Evolutionary conservation across 1,284 basidiomycete genomes (phyloP).

Genomic region (Cystobasidiaceae sp.): DNA sequence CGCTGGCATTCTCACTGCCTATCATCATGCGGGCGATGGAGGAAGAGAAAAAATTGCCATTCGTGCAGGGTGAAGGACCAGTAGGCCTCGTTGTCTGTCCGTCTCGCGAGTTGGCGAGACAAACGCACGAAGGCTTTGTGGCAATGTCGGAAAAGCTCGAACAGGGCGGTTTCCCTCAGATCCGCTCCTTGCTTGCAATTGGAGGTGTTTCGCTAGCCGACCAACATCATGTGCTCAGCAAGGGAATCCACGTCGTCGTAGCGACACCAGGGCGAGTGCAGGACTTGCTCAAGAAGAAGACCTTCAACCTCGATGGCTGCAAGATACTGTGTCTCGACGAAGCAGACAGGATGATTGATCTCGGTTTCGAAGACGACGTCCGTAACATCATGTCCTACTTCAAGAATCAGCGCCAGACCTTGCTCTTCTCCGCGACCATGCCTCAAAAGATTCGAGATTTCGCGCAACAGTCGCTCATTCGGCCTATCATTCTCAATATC

Average conservation of each 20-base stretch:
- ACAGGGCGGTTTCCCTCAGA: slow-evolving; percentile 74
- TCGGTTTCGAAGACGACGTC: slow-evolving; percentile 98
- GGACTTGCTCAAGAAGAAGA: slow-evolving; percentile 73
- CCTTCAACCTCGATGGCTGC: slow-evolving; percentile 84
- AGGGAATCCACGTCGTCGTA: slow-evolving; percentile 91
- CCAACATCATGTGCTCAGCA: slow-evolving; percentile 79
- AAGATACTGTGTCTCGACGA: slow-evolving; percentile 98
- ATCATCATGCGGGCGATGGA: slow-evolving; percentile 78
- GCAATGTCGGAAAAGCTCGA: slow-evolving; percentile 76
- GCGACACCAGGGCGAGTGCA: slow-evolving; percentile 58
- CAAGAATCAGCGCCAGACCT: slow-evolving; percentile 93
- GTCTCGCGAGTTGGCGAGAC: slow-evolving; percentile 84
- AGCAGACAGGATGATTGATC: slow-evolving; percentile 97
- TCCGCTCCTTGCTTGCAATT: slow-evolving; percentile 86
- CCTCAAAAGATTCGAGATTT: slow-evolving; percentile 98
- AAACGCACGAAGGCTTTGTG: slow-evolving; percentile 91
- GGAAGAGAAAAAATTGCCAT: slow-evolving; percentile 84
- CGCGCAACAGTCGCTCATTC: slow-evolving; percentile 87
- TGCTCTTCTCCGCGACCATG: slow-evolving; percentile 98
- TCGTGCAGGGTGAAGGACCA: slow-evolving; percentile 88
- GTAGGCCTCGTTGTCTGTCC: slow-evolving; percentile 93
- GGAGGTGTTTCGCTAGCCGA: slow-evolving; percentile 98
- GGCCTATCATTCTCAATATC: slow-evolving; percentile 91
- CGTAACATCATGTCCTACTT: slow-evolving; percentile 98
- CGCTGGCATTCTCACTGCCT: slow-evolving; percentile 49